These are phyloP conservation scores for Pichia sp. DNA, from an alignment of 1,139 yeast genomes.

Conservation along the genomic window DNA sequence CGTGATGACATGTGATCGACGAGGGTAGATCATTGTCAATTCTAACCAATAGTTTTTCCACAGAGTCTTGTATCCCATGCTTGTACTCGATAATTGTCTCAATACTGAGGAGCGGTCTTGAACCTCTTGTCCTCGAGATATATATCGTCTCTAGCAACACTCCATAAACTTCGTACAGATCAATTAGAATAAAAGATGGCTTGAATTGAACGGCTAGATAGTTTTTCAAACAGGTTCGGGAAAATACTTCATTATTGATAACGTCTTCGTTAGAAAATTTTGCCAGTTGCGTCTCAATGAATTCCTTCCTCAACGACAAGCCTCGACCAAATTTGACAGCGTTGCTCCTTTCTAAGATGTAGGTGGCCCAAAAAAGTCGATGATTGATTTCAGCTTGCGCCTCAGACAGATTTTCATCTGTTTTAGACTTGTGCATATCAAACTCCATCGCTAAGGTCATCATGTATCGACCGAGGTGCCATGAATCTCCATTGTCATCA, in stretches of 20 bases:
- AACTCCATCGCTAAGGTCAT: slow-evolving; percentile 21
- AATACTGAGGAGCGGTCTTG: slow-evolving; percentile 11
- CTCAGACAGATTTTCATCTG: slow-evolving; percentile 15
- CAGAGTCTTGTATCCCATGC: slow-evolving; percentile 7
- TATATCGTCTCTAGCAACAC: slow-evolving; percentile 18
- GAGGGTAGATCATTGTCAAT: slow-evolving; percentile 14
- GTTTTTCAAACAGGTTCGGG: neutral
- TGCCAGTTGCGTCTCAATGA: slow-evolving; percentile 17
- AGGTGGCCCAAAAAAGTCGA: slow-evolving; percentile 18
- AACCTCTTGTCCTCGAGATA: slow-evolving; percentile 17
- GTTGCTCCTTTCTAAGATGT: slow-evolving; percentile 15
- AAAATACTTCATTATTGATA: slow-evolving; percentile 1
- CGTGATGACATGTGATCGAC: slow-evolving; percentile 10
- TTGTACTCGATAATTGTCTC: slow-evolving; percentile 10
- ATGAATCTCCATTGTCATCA: slow-evolving; percentile 20
- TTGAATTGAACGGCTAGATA: slow-evolving; percentile 13
- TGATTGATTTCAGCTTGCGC: slow-evolving; percentile 14
- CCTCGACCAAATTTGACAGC: slow-evolving; percentile 20
- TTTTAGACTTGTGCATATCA: slow-evolving; percentile 16
- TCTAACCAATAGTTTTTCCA: slow-evolving; percentile 11
- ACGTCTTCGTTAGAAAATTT: slow-evolving; percentile 12
- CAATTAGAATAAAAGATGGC: slow-evolving; percentile 13
- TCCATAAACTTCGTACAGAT: slow-evolving; percentile 15
- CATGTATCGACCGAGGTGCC: slow-evolving; percentile 18
- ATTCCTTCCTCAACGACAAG: slow-evolving; percentile 15